Conservation (phyloP, 2,329 filamentous ascomycete species). For the Botryotinia convoluta region DNA sequence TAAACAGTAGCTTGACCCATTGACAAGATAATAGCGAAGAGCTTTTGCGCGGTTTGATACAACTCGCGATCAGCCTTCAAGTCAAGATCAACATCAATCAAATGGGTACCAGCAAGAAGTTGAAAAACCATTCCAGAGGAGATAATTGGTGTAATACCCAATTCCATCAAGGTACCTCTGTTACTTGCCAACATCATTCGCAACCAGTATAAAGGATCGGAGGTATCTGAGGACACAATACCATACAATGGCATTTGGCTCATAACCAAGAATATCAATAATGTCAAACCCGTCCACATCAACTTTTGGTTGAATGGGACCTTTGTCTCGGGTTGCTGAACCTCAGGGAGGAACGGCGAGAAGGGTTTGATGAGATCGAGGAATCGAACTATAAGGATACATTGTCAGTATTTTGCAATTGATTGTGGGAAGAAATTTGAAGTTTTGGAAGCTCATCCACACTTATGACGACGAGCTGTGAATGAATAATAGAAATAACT, state of each 20-base stretch:
- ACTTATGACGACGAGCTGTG: slow-evolving; percentile 14
- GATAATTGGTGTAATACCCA: slow-evolving; percentile 98
- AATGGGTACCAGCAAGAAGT: slow-evolving; percentile 97
- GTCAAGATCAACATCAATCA: slow-evolving; percentile 99
- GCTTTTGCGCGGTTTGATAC: slow-evolving; percentile 99
- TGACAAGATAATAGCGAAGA: slow-evolving; percentile 95
- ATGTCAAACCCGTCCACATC: slow-evolving; percentile 92
- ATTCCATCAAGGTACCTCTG: slow-evolving; percentile 90
- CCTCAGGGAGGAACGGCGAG: slow-evolving; percentile 98
- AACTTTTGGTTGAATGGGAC: slow-evolving; percentile 98
- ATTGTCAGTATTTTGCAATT: slow-evolving; percentile 31
- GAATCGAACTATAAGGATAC: slow-evolving; percentile 73
- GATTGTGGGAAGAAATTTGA: slow-evolving; percentile 23
- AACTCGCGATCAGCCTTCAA: slow-evolving; percentile 99
- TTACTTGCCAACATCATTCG: slow-evolving; percentile 99
- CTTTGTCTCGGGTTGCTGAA: slow-evolving; percentile 97
- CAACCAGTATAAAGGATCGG: slow-evolving; percentile 98
- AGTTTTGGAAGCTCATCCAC: slow-evolving; percentile 11
- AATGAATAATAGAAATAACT: slow-evolving; percentile 31
- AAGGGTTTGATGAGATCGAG: slow-evolving; percentile 99
- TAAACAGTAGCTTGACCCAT: slow-evolving; percentile 98
- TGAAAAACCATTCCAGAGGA: slow-evolving; percentile 99
- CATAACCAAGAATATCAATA: slow-evolving; percentile 99
- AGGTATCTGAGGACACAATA: slow-evolving; percentile 98
- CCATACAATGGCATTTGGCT: slow-evolving; percentile 99